phyloP scores from a whole-genome alignment of 768 basidiomycete genomes.

The Termitomyces sp. region DNA sequence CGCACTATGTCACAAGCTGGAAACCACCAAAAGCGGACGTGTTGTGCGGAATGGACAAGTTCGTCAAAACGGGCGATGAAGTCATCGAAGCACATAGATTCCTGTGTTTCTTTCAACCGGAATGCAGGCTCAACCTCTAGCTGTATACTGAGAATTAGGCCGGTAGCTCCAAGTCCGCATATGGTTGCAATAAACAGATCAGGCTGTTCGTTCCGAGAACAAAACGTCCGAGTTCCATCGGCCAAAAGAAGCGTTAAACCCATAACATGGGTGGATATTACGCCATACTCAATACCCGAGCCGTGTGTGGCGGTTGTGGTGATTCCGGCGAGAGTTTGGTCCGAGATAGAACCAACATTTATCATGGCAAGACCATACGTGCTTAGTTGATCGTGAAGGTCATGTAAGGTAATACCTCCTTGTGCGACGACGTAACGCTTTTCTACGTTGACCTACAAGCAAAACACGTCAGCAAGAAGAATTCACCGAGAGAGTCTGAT shows the following conservation, averaged over 20 bases:
- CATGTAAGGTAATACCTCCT: slow-evolving; percentile 75
- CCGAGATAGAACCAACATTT: slow-evolving; percentile 94
- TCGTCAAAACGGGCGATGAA: slow-evolving; percentile 53
- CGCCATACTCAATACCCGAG: slow-evolving; percentile 73
- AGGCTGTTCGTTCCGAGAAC: slow-evolving; percentile 56
- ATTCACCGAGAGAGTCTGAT: slow-evolving; percentile 18
- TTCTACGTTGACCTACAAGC: slow-evolving; percentile 61
- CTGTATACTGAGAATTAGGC: slow-evolving; percentile 76
- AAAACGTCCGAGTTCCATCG: slow-evolving; percentile 63
- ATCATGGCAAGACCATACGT: slow-evolving; percentile 76
- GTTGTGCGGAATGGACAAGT: slow-evolving; percentile 66
- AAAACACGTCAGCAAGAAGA: slow-evolving; percentile 13
- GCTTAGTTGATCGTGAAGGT: slow-evolving; percentile 67
- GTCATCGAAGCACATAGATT: slow-evolving; percentile 59
- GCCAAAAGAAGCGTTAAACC: slow-evolving; percentile 76
- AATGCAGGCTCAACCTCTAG: slow-evolving; percentile 82
- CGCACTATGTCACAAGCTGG: slow-evolving; percentile 73
- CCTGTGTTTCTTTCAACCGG: slow-evolving; percentile 70
- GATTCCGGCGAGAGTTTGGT: slow-evolving; percentile 91
- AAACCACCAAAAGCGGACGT: slow-evolving; percentile 96
- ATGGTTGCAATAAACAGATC: slow-evolving; percentile 89
- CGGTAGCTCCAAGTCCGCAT: slow-evolving; percentile 89
- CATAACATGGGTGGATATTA: slow-evolving; percentile 78
- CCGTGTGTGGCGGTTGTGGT: slow-evolving; percentile 96
- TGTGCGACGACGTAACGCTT: slow-evolving; percentile 67